phyloP scores from a whole-genome alignment of 192 early-diverging fungal genomes.

The Spizellomyces sp. region DNA sequence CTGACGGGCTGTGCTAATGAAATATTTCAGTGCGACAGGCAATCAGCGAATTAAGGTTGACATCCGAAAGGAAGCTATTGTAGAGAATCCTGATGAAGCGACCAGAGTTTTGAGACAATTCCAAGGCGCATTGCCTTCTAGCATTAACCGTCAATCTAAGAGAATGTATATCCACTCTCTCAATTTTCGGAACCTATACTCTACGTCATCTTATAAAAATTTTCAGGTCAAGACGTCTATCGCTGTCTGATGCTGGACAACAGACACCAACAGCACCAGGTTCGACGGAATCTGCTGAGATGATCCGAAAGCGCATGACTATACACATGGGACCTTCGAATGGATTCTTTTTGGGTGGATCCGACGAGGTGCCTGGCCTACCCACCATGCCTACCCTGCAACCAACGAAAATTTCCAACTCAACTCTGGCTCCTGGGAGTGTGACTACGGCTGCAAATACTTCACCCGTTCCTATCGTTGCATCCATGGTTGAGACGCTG shows the following conservation, averaged over 20 bases:
- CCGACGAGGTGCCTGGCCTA: too few relatives aligned
- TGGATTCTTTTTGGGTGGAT: too few relatives aligned
- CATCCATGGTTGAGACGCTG: conserved; percentile 38
- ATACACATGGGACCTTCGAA: neutral
- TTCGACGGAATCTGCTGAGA: neutral
- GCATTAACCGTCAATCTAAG: neutral
- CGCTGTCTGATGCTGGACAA: too few relatives aligned
- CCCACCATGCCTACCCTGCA: too few relatives aligned
- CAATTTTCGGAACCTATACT: neutral
- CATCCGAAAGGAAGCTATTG: conserved; percentile 36
- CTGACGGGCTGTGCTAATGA: neutral
- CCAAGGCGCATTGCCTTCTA: neutral
- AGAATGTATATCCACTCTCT: neutral
- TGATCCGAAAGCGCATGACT: neutral
- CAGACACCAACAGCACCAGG: too few relatives aligned
- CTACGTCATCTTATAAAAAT: too few relatives aligned
- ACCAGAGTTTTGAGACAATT: conserved; percentile 30
- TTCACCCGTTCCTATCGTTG: neutral
- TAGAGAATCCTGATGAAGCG: conserved; percentile 33
- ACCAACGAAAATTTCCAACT: too few relatives aligned
- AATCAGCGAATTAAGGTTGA: conserved; percentile 32
- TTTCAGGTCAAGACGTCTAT: too few relatives aligned
- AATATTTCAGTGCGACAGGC: neutral
- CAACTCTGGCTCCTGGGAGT: too few relatives aligned
- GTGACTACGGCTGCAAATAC: too few relatives aligned